Conservation (phyloP, 768 basidiomycete genomes). For the Boletus subparvulus region DNA sequence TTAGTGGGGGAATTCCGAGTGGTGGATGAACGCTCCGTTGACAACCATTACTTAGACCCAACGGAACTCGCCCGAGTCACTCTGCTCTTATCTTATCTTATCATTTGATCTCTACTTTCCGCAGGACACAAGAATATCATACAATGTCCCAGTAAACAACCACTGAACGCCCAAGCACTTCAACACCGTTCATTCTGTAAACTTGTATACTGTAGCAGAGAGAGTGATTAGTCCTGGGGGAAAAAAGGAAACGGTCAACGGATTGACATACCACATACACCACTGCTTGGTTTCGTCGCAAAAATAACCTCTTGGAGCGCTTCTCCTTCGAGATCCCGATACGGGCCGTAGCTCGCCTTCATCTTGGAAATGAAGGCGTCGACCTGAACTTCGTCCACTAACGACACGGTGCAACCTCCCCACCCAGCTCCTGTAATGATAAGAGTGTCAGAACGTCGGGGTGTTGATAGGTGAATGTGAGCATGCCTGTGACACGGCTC, state of each 20-base stretch:
- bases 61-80: neutral
- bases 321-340: conserved; percentile 56
- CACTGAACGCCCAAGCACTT: neutral
- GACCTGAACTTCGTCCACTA: conserved; percentile 66
- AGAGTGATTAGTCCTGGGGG: neutral
- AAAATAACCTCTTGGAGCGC: conserved; percentile 69
- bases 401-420: conserved; percentile 88
- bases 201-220: conserved; percentile 27
- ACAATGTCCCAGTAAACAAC: no score
- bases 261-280: conserved; percentile 68
- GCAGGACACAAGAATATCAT: no score
- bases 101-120: no score
- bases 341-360: conserved; percentile 61
- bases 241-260: neutral
- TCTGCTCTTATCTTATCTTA: conserved; percentile 9
- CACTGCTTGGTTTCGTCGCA: conserved; percentile 79
- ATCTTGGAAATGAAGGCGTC: conserved; percentile 63
- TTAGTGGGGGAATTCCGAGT: neutral
- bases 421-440: conserved; percentile 70
- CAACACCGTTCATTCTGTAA: conserved; percentile 18
- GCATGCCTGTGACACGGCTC: conserved; percentile 73
- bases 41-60: neutral
- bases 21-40: neutral
- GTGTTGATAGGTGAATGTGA: neutral
- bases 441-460: neutral